Base-by-base conservation (phyloP, 2,329 filamentous ascomycete genomes). In the Aspergillus aculeatus region DNA sequence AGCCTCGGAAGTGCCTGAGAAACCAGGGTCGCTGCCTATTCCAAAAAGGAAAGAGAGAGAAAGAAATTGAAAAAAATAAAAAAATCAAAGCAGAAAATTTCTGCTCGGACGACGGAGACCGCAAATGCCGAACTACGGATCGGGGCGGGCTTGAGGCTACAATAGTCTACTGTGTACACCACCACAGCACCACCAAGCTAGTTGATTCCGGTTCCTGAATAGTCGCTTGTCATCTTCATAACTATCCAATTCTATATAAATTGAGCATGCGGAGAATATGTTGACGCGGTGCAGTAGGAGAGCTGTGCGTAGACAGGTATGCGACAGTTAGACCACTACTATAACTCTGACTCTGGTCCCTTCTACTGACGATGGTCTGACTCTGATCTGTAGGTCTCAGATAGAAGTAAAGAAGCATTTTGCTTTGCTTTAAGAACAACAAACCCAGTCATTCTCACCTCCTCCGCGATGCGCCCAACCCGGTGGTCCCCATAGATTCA, bases 1-100 rank as follows among this genome's bases (percentile, higher is more conserved):
- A 50, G 50, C 54, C 54, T 57, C 60, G 57, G 52, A 47, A 23
- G 44, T 54, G 49, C 60, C 56, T 62, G 61, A 56, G 49, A 23
- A 47, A 49, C 52, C 56, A 56, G 54, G 49, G 41, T 24, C 44
- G 19, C 14, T 35, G 32, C 32, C 12, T 16, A 35, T 10, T 12
- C 14, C 11, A 35, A 16, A 35, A 35, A 35, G 14, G 32, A 29
- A 29, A 29, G 26, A 29, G 14, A 48, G 47, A 47, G 21, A 26
- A 54, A 38, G n/a, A 50, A 51, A 21, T 21, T 49, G 31, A 21
- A 16, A 26, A 52, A 31, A 58, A 59, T 58, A 51, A 52, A 16
- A 35, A 35, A 35, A 35, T 58, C 54, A 52, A 47, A 53, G 32
- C 57, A 62, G 55, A 61, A 59, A 44, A 47, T 49, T 50, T 50